These are phyloP conservation scores for Amaranthus palmeri DNA, from an alignment of 148 eudicot species.

Conservation along the genomic window DNA sequence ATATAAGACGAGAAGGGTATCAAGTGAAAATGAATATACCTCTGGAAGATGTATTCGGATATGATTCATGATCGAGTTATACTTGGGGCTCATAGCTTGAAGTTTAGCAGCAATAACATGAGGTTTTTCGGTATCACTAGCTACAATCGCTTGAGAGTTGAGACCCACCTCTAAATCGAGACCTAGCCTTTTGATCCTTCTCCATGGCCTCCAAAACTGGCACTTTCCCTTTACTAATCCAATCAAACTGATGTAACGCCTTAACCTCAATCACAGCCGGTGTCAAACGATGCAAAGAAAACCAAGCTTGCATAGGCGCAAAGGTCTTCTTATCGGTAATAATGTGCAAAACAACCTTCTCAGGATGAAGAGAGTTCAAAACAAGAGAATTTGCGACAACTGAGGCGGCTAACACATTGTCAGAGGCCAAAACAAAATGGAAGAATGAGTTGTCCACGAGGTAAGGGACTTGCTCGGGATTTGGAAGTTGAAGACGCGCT, in stretches of 20 bases:
- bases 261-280: conserved; percentile 85
- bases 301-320: conserved; percentile 97
- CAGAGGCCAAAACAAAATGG: conserved; percentile 82
- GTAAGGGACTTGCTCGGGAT: conserved; percentile 64
- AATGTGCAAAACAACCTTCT: conserved; percentile 69
- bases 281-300: conserved; percentile 60
- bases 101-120: conserved; percentile 80
- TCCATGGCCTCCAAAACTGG: conserved; percentile 96
- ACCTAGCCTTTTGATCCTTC: conserved; percentile 71
- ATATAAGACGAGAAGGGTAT: neutral
- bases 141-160: conserved; percentile 81
- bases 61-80: conserved; percentile 85
- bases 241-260: conserved; percentile 87
- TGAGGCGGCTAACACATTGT: conserved; percentile 76
- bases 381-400: conserved; percentile 81
- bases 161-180: conserved; percentile 86
- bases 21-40: conserved; percentile 34
- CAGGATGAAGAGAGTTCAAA: conserved; percentile 57
- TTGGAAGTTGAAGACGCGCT: conserved; percentile 85
- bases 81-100: conserved; percentile 82
- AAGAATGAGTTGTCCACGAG: conserved; percentile 75
- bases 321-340: conserved; percentile 86
- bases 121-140: conserved; percentile 68
- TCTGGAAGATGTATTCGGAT: conserved; percentile 74
- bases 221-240: conserved; percentile 88